A percentile compares a stretch with the other conserved stretches of the same genome.
phyloP scores from a whole-genome alignment of 2,329 filamentous ascomycete genomes.

The Fusarium acutatum region DNA sequence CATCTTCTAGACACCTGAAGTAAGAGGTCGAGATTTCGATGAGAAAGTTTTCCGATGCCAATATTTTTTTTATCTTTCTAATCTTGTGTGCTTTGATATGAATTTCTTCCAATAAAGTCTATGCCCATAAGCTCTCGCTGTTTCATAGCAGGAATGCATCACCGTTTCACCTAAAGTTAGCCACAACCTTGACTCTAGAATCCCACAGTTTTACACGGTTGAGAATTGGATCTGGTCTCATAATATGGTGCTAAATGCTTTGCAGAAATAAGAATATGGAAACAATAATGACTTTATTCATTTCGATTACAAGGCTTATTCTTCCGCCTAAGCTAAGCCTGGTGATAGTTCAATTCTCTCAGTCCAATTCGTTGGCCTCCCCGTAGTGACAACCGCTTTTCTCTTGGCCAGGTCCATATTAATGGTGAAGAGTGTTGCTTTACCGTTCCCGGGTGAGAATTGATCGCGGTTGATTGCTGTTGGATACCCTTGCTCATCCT shows the following conservation, averaged over 20 bases:
- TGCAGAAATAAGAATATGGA: background rate
- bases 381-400: constrained; percentile 13
- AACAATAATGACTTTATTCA: background rate
- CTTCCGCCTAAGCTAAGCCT: background rate
- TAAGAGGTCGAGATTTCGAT: background rate
- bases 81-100: no score
- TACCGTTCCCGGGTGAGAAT: background rate
- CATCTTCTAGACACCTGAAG: background rate
- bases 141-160: background rate
- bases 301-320: no score
- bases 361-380: constrained; percentile 15
- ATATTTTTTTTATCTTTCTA: no score
- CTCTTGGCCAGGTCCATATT: constrained; percentile 22
- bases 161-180: no score
- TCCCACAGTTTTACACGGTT: background rate
- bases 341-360: constrained; percentile 9
- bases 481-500: constrained; percentile 31
- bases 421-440: constrained; percentile 32
- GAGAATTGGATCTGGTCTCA: rapidly evolving
- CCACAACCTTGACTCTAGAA: rapidly evolving
- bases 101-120: background rate
- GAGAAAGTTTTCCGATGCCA: background rate
- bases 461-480: constrained; percentile 25
- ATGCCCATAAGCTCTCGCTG: background rate
- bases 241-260: rapidly evolving